Evolutionary conservation across 495 filamentous ascomycete species (phyloP).

Genomic region (Cenococcum geophilum): DNA sequence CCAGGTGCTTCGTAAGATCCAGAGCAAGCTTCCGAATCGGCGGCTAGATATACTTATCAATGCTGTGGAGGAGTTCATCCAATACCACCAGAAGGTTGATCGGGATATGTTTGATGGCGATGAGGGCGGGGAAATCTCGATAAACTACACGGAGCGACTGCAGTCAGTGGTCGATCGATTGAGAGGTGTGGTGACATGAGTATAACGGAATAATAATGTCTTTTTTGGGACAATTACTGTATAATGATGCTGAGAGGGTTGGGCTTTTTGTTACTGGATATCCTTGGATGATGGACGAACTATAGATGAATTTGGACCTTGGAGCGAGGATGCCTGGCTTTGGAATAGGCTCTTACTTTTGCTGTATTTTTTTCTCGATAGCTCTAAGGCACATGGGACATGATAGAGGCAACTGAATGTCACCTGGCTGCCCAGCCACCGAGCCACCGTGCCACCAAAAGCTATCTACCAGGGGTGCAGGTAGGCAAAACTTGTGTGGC

Average conservation of each 20-base stretch:
- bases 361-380: background rate
- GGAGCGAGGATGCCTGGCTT: background rate
- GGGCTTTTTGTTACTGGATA: background rate
- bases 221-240: background rate
- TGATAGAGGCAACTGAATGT: background rate
- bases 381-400: background rate
- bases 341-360: background rate
- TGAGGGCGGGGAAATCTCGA: slow-evolving; percentile 43
- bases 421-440: background rate
- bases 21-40: slow-evolving; percentile 49
- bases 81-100: slow-evolving; percentile 70
- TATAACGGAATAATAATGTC: background rate
- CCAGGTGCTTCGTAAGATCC: slow-evolving; percentile 45
- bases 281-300: background rate
- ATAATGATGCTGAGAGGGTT: background rate
- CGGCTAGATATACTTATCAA: slow-evolving; percentile 60
- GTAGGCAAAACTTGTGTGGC: background rate
- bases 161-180: slow-evolving; percentile 49
- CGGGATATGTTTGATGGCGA: slow-evolving; percentile 40
- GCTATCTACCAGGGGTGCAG: too few relatives aligned
- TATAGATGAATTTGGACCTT: background rate
- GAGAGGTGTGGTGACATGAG: slow-evolving; percentile 17
- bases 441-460: background rate
- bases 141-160: slow-evolving; percentile 54
- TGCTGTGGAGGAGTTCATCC: slow-evolving; percentile 80